Evolutionary conservation across 2,329 filamentous ascomycete species (phyloP).

Genomic region (Penicillium italicum): DNA sequence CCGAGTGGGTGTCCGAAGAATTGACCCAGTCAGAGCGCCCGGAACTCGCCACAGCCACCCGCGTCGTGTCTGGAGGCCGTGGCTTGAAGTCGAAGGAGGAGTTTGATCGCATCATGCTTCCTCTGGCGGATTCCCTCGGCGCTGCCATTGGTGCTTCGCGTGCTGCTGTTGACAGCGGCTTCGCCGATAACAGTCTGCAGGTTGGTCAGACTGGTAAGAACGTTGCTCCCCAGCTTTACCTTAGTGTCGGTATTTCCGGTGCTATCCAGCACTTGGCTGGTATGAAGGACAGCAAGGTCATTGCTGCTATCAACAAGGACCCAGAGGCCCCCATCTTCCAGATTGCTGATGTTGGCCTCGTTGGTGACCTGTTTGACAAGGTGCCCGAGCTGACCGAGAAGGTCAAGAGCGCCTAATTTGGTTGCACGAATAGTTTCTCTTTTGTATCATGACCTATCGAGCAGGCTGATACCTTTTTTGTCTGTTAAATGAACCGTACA

Average conservation of each 20-base stretch:
- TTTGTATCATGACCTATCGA: constrained; percentile 22
- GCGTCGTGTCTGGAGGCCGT: constrained; percentile 88
- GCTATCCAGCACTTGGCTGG: constrained; percentile 97
- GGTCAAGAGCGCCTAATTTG: constrained; percentile 57
- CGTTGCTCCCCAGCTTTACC: constrained; percentile 90
- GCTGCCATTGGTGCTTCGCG: constrained; percentile 95
- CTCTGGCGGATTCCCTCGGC: constrained; percentile 84
- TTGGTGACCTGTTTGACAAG: constrained; percentile 92
- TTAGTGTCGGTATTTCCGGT: constrained; percentile 92
- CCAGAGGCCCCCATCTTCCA: constrained; percentile 97
- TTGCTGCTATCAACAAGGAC: constrained; percentile 98
- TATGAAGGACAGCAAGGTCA: constrained; percentile 99
- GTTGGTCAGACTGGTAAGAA: constrained; percentile 99
- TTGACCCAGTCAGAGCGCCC: constrained; percentile 90
- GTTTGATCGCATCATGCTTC: constrained; percentile 88
- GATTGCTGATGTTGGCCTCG: constrained; percentile 90
- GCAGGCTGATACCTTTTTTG: constrained; percentile 9
- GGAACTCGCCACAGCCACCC: constrained; percentile 82
- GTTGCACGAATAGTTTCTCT: constrained; percentile 8
- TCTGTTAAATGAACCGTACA: constrained; percentile 14
- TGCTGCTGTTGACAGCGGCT: constrained; percentile 93
- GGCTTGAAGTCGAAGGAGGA: constrained; percentile 98
- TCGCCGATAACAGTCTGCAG: constrained; percentile 96
- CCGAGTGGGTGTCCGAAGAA: constrained; percentile 92
- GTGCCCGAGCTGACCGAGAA: constrained; percentile 96